Percentiles rank a stretch among this genome's conserved stretches.
Evolutionary conservation across 108 stramenopile species (phyloP).

Genomic region (Nannochloropsis salina): DNA sequence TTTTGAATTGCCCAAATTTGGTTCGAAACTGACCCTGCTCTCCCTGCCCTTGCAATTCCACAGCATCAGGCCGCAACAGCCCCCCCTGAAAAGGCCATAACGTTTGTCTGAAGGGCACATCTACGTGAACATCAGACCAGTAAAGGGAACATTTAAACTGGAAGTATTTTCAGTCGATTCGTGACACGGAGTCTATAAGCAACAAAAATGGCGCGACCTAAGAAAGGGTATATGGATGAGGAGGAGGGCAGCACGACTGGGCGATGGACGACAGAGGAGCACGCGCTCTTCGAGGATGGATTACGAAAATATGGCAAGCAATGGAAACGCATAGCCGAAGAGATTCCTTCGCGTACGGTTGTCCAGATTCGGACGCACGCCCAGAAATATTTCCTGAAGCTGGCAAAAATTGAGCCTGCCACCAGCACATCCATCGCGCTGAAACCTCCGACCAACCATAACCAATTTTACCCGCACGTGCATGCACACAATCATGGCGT

Average conservation of each 20-base stretch:
- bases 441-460: background rate
- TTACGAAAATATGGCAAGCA: background rate
- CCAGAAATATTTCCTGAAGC: conserved; percentile 34
- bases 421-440: background rate
- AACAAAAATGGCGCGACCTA: background rate
- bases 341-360: background rate
- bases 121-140: too few species aligned
- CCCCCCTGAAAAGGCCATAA: too few species aligned
- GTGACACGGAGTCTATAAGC: too few species aligned
- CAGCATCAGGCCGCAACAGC: too few species aligned
- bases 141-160: too few species aligned
- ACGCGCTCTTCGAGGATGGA: conserved; percentile 10
- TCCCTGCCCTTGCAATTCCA: too few species aligned
- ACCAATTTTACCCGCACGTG: background rate
- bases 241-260: background rate
- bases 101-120: too few species aligned
- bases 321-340: conserved; percentile 23
- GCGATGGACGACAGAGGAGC: conserved; percentile 29
- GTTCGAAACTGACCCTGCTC: too few species aligned
- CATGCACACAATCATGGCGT: background rate
- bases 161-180: too few species aligned
- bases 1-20: too few species aligned
- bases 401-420: conserved; percentile 5
- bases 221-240: background rate
- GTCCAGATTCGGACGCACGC: conserved; percentile 29